Percentiles rank a stretch among this genome's conserved stretches.
These are phyloP conservation scores for Chlamydomonas incerta DNA, from an alignment of 139 green algal genomes.

Conservation along the genomic window DNA sequence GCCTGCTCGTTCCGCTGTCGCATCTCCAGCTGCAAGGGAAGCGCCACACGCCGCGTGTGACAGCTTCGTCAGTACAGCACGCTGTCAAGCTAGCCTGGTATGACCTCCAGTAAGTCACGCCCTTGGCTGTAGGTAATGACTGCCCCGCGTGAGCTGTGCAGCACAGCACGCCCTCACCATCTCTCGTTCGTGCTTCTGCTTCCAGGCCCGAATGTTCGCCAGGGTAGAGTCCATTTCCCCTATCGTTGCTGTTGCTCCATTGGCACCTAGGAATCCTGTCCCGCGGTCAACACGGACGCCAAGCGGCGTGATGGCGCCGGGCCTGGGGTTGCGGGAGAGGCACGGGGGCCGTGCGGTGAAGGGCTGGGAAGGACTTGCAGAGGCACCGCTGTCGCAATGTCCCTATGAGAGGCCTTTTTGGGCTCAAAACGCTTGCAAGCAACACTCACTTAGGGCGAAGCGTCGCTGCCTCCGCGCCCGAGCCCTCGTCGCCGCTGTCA, in stretches of 20 bases:
- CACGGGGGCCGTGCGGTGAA: too few species aligned
- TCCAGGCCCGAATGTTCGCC: conserved; percentile 25
- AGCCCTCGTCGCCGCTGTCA: conserved; percentile 22
- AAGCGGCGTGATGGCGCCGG: conserved; percentile 29
- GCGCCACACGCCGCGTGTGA: too few species aligned
- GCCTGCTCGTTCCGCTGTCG: conserved; percentile 8
- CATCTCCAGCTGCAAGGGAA: background rate
- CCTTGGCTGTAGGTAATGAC: too few species aligned
- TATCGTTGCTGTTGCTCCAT: background rate
- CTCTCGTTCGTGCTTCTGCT: conserved; percentile 41
- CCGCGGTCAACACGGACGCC: conserved; percentile 37
- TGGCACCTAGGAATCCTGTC: background rate
- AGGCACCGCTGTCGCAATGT: too few species aligned
- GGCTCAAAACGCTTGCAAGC: background rate
- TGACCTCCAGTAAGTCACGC: too few species aligned
- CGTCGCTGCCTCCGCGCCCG: background rate
- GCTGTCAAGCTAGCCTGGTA: too few species aligned
- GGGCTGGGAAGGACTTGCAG: too few species aligned
- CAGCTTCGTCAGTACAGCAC: too few species aligned
- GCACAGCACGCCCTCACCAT: conserved; percentile 20
- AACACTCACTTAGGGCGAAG: background rate
- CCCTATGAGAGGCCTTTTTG: too few species aligned
- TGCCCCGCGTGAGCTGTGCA: too few species aligned
- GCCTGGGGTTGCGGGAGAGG: background rate
- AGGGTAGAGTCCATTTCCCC: conserved; percentile 30